phyloP scores from a whole-genome alignment of 768 basidiomycete species.

The Kwoniella dejecticola region DNA sequence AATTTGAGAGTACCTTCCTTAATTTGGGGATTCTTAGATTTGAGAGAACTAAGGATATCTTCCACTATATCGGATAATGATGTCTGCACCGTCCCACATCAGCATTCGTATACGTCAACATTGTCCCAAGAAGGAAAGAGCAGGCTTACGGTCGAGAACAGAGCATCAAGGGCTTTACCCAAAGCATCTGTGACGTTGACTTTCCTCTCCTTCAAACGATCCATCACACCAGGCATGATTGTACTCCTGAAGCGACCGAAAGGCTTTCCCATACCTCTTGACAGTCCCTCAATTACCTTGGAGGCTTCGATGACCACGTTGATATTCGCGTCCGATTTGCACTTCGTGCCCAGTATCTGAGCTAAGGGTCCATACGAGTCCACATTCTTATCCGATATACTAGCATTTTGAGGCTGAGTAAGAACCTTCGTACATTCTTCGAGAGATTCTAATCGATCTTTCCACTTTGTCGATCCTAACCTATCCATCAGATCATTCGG shows the following conservation, averaged over 20 bases:
- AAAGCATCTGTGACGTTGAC: constrained; percentile 84
- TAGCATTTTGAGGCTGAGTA: constrained; percentile 61
- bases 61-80: constrained; percentile 77
- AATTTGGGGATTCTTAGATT: constrained; percentile 93
- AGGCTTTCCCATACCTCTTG: constrained; percentile 72
- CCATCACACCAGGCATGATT: constrained; percentile 76
- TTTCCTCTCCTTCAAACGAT: constrained; percentile 92
- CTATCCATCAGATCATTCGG: constrained; percentile 72
- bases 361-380: constrained; percentile 75
- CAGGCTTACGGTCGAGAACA: constrained; percentile 73
- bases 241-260: constrained; percentile 75
- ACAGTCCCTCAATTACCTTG: constrained; percentile 78
- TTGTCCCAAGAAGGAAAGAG: not conserved
- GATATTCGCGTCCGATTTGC: constrained; percentile 89
- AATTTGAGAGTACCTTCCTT: constrained; percentile 91
- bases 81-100: constrained; percentile 61
- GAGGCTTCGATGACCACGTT: constrained; percentile 91
- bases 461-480: constrained; percentile 93
- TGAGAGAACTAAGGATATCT: constrained; percentile 73
- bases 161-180: constrained; percentile 81
- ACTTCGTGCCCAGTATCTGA: constrained; percentile 73
- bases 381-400: constrained; percentile 69
- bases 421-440: constrained; percentile 77
- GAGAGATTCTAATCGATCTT: constrained; percentile 84
- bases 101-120: too few relatives aligned